Evolutionary conservation across 352 stramenopile species (phyloP).

Genomic region (Phytophthora sp.): DNA sequence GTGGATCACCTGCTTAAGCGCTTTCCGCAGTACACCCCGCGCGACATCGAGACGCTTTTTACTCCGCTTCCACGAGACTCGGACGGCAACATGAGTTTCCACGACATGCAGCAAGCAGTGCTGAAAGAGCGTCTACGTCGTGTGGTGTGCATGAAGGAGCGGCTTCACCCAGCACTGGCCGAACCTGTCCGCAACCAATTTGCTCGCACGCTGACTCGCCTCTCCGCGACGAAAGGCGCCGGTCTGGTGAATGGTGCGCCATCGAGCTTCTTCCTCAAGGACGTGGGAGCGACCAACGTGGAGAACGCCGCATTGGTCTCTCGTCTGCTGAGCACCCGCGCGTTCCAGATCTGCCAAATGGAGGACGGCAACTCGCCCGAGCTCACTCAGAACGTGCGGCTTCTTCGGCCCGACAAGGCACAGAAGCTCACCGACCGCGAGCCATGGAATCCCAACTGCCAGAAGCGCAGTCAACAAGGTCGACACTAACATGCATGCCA

Average conservation of each 20-base stretch:
- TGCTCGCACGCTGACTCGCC: slow-evolving; percentile 45
- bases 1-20: slow-evolving; percentile 69
- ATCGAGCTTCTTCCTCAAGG: slow-evolving; percentile 75
- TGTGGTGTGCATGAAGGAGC: slow-evolving; percentile 77
- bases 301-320: slow-evolving; percentile 71
- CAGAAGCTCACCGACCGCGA: slow-evolving; percentile 20
- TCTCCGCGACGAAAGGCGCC: slow-evolving; percentile 47
- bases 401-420: slow-evolving; percentile 60
- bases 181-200: slow-evolving; percentile 60
- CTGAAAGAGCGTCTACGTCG: slow-evolving; percentile 65
- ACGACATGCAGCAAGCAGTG: slow-evolving; percentile 79
- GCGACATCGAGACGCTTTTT: slow-evolving; percentile 73
- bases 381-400: slow-evolving; percentile 85
- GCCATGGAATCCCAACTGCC: slow-evolving; percentile 50
- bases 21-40: slow-evolving; percentile 67
- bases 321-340: slow-evolving; percentile 74
- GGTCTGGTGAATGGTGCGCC: slow-evolving; percentile 39
- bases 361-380: slow-evolving; percentile 75
- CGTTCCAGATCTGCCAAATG: slow-evolving; percentile 87
- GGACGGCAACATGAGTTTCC: slow-evolving; percentile 69
- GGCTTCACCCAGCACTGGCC: slow-evolving; percentile 54
- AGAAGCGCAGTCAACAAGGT: slow-evolving; percentile 10
- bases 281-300: slow-evolving; percentile 69
- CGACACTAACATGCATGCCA: too few relatives aligned
- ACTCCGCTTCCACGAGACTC: slow-evolving; percentile 39